phyloP scores from a whole-genome alignment of 176 grass and related monocot genomes.

The Carex kokanica region DNA sequence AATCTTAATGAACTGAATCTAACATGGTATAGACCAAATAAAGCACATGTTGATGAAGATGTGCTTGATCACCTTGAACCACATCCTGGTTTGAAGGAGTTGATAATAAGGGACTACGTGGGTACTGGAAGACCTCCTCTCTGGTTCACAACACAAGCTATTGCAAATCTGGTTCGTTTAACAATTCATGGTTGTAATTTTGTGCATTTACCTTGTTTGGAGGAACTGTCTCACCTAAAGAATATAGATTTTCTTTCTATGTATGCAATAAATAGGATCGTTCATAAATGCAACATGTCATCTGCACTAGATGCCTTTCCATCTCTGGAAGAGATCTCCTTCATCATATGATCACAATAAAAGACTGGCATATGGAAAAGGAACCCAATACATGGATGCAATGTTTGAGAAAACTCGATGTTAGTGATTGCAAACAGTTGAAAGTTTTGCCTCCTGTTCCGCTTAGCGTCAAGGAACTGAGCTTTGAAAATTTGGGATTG shows the following conservation, averaged over 20 bases:
- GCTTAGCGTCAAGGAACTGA: background rate
- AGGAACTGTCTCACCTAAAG: slow-evolving; percentile 14
- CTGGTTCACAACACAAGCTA: slow-evolving; percentile 1
- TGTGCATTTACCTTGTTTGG: background rate
- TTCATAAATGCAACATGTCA: background rate
- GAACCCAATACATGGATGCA: background rate
- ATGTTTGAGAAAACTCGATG: background rate
- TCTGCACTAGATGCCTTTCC: background rate
- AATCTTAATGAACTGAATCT: background rate
- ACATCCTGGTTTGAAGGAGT: slow-evolving; percentile 14
- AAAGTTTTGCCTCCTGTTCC: background rate
- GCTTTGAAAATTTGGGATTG: background rate
- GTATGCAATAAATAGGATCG: background rate
- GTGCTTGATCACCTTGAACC: slow-evolving; percentile 33
- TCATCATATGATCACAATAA: background rate
- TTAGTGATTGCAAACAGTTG: background rate
- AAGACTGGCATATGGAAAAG: background rate
- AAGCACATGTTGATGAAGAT: background rate
- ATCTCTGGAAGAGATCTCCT: background rate
- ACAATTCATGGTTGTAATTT: background rate
- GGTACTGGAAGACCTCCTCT: background rate
- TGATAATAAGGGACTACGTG: background rate
- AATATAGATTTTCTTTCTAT: background rate
- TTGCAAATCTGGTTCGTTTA: background rate
- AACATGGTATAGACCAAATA: background rate